Conservation (phyloP, 345 rosid species). For the Noccaea bulbosa region DNA sequence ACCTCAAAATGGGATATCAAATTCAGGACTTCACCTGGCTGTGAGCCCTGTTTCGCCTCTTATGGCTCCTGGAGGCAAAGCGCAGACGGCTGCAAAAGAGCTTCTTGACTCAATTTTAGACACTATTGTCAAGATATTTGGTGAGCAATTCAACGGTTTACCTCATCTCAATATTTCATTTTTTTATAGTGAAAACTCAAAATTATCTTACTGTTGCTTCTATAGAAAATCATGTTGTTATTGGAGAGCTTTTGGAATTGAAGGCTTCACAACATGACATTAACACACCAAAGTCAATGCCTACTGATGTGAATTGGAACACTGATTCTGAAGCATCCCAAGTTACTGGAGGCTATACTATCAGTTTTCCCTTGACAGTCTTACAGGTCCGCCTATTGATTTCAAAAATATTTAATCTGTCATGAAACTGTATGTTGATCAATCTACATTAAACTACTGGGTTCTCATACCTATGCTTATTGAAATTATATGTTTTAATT, state of each 20-base stretch:
- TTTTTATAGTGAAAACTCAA: slow-evolving; percentile 31
- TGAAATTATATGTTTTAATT: slow-evolving; percentile 19
- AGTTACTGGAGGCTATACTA: slow-evolving; percentile 90
- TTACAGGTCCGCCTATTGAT: slow-evolving; percentile 62
- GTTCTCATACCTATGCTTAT: slow-evolving; percentile 28
- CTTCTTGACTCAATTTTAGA: slow-evolving; percentile 94
- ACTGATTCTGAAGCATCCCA: slow-evolving; percentile 81
- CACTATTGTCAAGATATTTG: slow-evolving; percentile 79
- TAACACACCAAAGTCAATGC: slow-evolving; percentile 69
- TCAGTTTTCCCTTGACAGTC: slow-evolving; percentile 92
- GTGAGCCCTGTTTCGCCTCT: slow-evolving; percentile 95
- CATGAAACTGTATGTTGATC: slow-evolving; percentile 26
- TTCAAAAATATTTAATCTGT: slow-evolving; percentile 16
- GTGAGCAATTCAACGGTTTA: slow-evolving; percentile 52
- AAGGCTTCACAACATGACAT: slow-evolving; percentile 68
- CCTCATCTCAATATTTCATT: slow-evolving; percentile 25
- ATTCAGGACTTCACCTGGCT: slow-evolving; percentile 69
- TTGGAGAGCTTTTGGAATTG: slow-evolving; percentile 90
- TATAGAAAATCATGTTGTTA: slow-evolving; percentile 87
- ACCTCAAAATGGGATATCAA: slow-evolving; percentile 75
- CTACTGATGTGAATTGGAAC: slow-evolving; percentile 69
- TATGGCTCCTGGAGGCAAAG: slow-evolving; percentile 97
- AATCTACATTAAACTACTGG: slow-evolving; percentile 35
- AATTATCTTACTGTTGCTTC: slow-evolving; percentile 24
- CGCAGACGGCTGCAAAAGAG: slow-evolving; percentile 85